Conservation (phyloP, 192 early-diverging fungal species). For the Geosiphon pyriformis region DNA sequence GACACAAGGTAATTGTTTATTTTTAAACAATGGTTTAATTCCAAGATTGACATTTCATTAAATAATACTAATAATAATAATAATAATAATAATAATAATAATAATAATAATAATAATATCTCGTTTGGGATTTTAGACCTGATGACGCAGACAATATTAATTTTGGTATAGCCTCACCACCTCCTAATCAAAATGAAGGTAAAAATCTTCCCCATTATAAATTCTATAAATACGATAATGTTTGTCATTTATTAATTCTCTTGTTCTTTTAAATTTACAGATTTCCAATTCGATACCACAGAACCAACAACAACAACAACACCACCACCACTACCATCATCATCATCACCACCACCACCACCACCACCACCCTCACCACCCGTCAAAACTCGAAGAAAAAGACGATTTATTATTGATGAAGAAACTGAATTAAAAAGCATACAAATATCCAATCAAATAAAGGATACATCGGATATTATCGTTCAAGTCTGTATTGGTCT, state of each 20-base stretch:
- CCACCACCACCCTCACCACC: slow-evolving; percentile 20
- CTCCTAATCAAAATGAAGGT: background rate
- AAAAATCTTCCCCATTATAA: background rate
- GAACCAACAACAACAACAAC: slow-evolving; percentile 19
- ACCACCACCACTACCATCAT: background rate
- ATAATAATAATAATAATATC: background rate
- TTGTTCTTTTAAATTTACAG: background rate
- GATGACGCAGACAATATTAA: background rate
- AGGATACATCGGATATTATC: slow-evolving; percentile 54
- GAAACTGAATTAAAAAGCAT: slow-evolving; percentile 61
- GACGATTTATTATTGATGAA: slow-evolving; percentile 60
- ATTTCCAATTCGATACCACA: background rate
- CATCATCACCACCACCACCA: slow-evolving; percentile 9
- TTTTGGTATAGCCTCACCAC: background rate
- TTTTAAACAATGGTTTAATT: no score
- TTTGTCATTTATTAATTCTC: background rate
- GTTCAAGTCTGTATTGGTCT: slow-evolving; percentile 21
- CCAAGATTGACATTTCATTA: background rate
- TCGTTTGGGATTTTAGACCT: background rate
- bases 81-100: background rate
- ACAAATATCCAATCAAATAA: slow-evolving; percentile 43
- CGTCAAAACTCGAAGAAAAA: slow-evolving; percentile 41
- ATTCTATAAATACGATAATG: background rate
- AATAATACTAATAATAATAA: background rate
- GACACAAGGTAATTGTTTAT: no score